phyloP scores from a whole-genome alignment of 768 basidiomycete species.

The Podaxis pistillaris region DNA sequence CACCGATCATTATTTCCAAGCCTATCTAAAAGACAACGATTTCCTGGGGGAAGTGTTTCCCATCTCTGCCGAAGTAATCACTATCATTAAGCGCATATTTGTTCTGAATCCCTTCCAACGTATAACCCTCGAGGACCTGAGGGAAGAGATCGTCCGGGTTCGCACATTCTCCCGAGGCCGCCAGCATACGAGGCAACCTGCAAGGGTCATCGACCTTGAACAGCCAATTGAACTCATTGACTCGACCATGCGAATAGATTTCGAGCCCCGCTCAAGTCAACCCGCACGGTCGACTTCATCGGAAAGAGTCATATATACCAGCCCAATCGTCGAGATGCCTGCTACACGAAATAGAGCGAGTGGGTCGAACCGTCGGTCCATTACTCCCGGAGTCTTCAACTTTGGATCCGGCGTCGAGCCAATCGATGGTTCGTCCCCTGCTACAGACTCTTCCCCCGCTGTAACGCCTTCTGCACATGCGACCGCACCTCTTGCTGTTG shows the following conservation, averaged over 20 bases:
- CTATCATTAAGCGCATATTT: slow-evolving; percentile 52
- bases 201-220: neutral
- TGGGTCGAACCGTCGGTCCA: neutral
- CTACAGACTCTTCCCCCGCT: slow-evolving; percentile 4
- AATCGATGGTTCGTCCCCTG: slow-evolving; percentile 18
- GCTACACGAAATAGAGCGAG: too few species aligned
- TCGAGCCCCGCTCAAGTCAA: neutral
- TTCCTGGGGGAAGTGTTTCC: slow-evolving; percentile 10
- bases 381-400: neutral
- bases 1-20: slow-evolving; percentile 64
- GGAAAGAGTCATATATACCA: neutral
- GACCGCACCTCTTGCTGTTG: slow-evolving; percentile 34
- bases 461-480: slow-evolving; percentile 43
- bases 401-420: neutral
- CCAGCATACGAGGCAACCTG: neutral
- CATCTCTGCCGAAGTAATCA: neutral
- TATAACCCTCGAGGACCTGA: slow-evolving; percentile 61
- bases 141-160: slow-evolving; percentile 50
- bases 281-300: neutral
- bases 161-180: slow-evolving; percentile 50
- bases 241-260: neutral
- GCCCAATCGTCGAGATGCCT: neutral
- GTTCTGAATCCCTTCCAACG: slow-evolving; percentile 59
- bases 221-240: neutral
- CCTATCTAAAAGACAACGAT: slow-evolving; percentile 54